phyloP scores from a whole-genome alignment of 768 basidiomycete genomes.

The Panus rudis region DNA sequence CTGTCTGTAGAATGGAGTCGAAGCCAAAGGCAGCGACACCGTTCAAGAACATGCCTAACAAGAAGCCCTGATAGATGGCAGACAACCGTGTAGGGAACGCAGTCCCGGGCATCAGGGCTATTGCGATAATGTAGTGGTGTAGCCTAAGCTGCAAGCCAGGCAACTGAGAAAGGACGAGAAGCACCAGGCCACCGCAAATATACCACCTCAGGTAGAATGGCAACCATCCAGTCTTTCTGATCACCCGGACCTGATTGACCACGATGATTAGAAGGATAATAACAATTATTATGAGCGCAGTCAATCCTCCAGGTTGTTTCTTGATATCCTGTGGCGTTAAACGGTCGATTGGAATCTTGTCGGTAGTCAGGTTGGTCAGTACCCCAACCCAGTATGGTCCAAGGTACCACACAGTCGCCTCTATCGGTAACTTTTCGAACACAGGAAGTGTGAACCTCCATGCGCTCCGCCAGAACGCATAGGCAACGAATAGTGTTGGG shows the following conservation, averaged over 20 bases:
- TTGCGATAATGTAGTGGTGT: conserved; percentile 79
- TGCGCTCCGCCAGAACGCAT: conserved; percentile 72
- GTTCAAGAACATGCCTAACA: conserved; percentile 78
- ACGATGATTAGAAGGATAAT: conserved; percentile 52
- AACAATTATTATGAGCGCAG: conserved; percentile 61
- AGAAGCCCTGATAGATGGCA: conserved; percentile 73
- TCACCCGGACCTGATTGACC: conserved; percentile 73
- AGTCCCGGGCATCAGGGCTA: conserved; percentile 68
- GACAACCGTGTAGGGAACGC: conserved; percentile 78
- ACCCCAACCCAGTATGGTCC: conserved; percentile 75
- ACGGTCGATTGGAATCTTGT: conserved; percentile 68
- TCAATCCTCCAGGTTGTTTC: conserved; percentile 59
- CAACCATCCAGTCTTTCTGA: conserved; percentile 81
- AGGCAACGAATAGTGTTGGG: conserved; percentile 69
- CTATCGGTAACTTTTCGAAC: conserved; percentile 62
- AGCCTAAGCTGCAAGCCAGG: conserved; percentile 65
- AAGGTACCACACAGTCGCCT: conserved; percentile 68
- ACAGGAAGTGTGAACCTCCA: conserved; percentile 68
- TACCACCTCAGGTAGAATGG: conserved; percentile 75
- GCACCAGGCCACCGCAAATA: conserved; percentile 54
- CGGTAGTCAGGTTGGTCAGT: conserved; percentile 64
- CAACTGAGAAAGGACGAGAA: conserved; percentile 58
- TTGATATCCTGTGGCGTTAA: conserved; percentile 64
- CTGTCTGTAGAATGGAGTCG: conserved; percentile 72
- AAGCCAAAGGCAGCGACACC: conserved; percentile 76